Percentiles rank a stretch among this genome's conserved stretches.
These are phyloP conservation scores for Aspergillus japonicus DNA, from an alignment of 2,329 filamentous ascomycete genomes.

Conservation along the genomic window DNA sequence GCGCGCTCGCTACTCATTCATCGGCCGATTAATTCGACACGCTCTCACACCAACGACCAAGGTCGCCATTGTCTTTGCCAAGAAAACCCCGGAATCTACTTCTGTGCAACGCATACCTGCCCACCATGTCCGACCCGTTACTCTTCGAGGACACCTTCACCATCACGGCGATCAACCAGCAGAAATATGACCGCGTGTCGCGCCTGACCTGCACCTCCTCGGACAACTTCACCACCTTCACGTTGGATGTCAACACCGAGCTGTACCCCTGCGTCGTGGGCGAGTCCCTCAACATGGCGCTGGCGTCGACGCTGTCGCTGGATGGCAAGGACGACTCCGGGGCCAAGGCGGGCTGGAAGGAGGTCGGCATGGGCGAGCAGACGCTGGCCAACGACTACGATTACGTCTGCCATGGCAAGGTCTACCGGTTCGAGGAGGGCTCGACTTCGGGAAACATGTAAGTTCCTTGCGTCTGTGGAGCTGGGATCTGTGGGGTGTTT, in stretches of 20 bases:
- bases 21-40: no score
- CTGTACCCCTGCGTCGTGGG: slow-evolving; percentile 75
- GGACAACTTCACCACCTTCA: slow-evolving; percentile 73
- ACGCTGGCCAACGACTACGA: slow-evolving; percentile 56
- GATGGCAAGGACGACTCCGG: slow-evolving; percentile 78
- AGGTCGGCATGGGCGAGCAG: slow-evolving; percentile 58
- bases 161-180: slow-evolving; percentile 72
- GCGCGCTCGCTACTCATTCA: no score
- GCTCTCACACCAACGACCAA: no score
- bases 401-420: slow-evolving; percentile 54
- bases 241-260: slow-evolving; percentile 91
- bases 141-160: slow-evolving; percentile 93
- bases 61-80: no score
- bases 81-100: no score
- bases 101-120: slow-evolving; percentile 28
- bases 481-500: no score
- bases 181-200: slow-evolving; percentile 93
- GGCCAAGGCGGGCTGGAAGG: slow-evolving; percentile 69
- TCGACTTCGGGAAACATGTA: slow-evolving; percentile 79
- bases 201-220: slow-evolving; percentile 75
- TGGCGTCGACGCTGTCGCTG: slow-evolving; percentile 81
- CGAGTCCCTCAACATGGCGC: slow-evolving; percentile 75
- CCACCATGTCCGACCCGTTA: slow-evolving; percentile 75
- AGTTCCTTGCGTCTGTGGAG: slow-evolving; percentile 38
- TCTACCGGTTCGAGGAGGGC: slow-evolving; percentile 53